Evolutionary conservation across 441 rosid species (phyloP), one percentile per base, ranked within the genome.

Genomic region (Bruguiera hainesii): DNA sequence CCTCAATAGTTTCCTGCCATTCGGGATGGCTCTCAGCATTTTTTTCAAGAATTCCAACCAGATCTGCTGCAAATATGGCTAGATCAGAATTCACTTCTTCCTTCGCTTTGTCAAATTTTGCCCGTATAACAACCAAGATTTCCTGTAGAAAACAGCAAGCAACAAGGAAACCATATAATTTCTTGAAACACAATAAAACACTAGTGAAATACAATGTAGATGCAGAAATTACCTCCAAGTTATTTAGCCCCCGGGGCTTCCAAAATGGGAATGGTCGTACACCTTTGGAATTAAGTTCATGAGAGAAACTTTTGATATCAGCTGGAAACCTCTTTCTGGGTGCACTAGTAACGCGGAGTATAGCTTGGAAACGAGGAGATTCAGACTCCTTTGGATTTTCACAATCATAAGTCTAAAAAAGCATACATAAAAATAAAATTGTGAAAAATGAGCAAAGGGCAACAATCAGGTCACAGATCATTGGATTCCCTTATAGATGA

Each of bases 71-170:
- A 78, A 91, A 90, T 68, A 89, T 73, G 57, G 97, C 97, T 74
- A 94, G 87, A 84, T 94, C 99, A 75, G 96, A 87, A 82, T 94
- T 88, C 71, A 94, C 98, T 88, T 95, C 98, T 85, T 95, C 98
- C 82, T 95, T 95, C 68, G 96, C 97, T 81, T 88, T 91, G 82
- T 89, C 99, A 86, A 95, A 95, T 77, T 86, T 95, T 55, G 89
- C 84, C 70, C 89, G 82, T 79, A 95, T 95, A 25, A 79, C 86
- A 73, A 86, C 90, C 86, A 95, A 74, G 48, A 86, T 74, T 75
- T 90, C 98, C 98, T 95, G 90, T 35, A 74, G 49, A 62, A 67
- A 66, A 65, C 23, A 61, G 73, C 64, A 70, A 76, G 59, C 61
- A 7, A 63, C 83, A 76, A 69, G 69, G 67, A 60, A 60, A 21